A percentile compares a stretch with the other conserved stretches of the same genome.
phyloP scores from a whole-genome alignment of 345 rosid genomes.

The Toxicodendron radicans region DNA sequence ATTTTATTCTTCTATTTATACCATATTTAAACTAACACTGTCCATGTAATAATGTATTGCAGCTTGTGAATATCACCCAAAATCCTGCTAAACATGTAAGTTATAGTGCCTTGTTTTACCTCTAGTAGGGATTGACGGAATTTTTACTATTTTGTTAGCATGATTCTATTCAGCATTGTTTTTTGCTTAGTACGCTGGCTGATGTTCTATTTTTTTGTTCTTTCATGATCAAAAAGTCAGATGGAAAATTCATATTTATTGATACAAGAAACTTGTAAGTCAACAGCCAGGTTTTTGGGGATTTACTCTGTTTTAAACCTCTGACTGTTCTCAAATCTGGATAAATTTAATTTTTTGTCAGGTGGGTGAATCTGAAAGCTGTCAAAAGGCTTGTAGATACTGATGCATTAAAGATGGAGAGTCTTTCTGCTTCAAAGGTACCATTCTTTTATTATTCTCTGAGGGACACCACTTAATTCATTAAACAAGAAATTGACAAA shows the following conservation, averaged over 20 bases:
- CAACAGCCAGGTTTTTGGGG: conserved; percentile 4
- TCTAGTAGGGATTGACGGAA: no score
- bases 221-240: conserved; percentile 29
- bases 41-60: conserved; percentile 24
- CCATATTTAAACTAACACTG: conserved; percentile 14
- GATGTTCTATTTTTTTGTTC: conserved; percentile 18
- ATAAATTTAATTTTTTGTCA: conserved; percentile 24
- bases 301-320: background rate
- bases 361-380: conserved; percentile 61
- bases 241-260: conserved; percentile 44
- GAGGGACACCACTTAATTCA: background rate
- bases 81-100: conserved; percentile 40
- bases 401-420: conserved; percentile 33
- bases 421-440: conserved; percentile 35
- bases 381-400: conserved; percentile 47
- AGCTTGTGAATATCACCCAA: conserved; percentile 41
- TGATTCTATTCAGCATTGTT: conserved; percentile 9
- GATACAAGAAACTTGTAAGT: conserved; percentile 59
- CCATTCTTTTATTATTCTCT: background rate
- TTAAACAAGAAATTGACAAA: conserved; percentile 6
- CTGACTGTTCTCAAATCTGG: conserved; percentile 8
- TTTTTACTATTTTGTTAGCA: background rate
- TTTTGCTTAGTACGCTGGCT: conserved; percentile 14
- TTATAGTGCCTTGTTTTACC: background rate
- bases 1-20: background rate